Evolutionary conservation across 1,139 yeast genomes (phyloP), one percentile per base, ranked within the genome.

Genomic region (Sugiyamaella paludigena): DNA sequence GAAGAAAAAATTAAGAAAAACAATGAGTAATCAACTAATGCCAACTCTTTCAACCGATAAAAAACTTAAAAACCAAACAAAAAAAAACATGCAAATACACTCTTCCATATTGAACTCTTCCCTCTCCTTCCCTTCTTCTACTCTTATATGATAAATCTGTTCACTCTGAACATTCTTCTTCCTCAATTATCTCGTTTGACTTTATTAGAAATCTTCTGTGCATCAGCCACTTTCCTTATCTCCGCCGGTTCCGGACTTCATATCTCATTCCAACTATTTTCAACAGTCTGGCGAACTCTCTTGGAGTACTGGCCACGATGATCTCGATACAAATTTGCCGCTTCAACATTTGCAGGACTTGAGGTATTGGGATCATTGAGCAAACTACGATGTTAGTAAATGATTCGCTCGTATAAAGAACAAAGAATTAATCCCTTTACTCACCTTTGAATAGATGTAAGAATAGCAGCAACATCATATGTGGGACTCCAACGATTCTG

Each of bases 401-500:
- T 12, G 16, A 27, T 24, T 29, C 5, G 5, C 24, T n/a, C 24
- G 5, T 19, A 4, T 5, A 19, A 19, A 19, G 24, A 19, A 19
- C 24, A 5, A n/a, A n/a, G n/a, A n/a, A n/a, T n/a, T 13, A 10
- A 31, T 29, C 34, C 28, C 26, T 4, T 33, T 2, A 13, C 46
- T 27, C 31, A 56, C 55, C 67, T 64, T 52, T 71, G 75, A 50
- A 85, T 79, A 35, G 96, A 87, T 1, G 98, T 92, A 59, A 92
- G 74, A 49, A 92, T 92, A 28, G 96, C 89, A n/a, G 96, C 91
- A 36, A 92, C 99, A 64, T 94, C 98, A 65, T 92, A 94, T 0
- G 98, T 94, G 12, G 99, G 99, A 19, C 96, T 86, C 99, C 99
- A 92, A 64, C 98, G 77, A 71, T 92, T 94, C 65, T 92, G 98